Base-by-base conservation (phyloP, 1,284 basidiomycete species). In the Papiliotrema flavescens region DNA sequence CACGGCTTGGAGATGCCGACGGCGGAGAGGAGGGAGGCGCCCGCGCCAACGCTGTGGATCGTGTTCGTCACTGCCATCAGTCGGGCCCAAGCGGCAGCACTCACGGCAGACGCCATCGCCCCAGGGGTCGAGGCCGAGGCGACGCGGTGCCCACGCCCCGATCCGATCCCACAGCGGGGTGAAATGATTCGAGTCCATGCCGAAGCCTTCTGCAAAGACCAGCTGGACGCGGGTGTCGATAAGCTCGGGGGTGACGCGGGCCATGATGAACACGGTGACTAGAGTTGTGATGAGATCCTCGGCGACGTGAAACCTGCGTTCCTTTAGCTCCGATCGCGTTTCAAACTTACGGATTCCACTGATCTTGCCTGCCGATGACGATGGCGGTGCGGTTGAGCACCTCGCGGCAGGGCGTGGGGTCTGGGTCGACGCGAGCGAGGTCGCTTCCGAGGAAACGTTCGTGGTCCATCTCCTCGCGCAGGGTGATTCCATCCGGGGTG, bases 241-340 rank as follows among this genome's bases (percentile, higher is more conserved):
- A 1, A 69, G 55, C 1, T 53, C 57, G 0, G 69, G 68, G 3
- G 58, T 57, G 0, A 62, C 61, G 1, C 56, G 50, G 2, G 56
- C 60, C 2, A 64, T 62, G 34, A 71, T 60, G 51, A 76, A 62
- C 23, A 67, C 43, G 0, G 69, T 64, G 1, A 71, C 67, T 7
- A 74, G 52, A 1, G 71, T 73, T 1, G 71, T 74, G 44, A 76
- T 61, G 11, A 76, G 58, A 57, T 76, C 74, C 49, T 76, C 74
- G 1, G 70, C 67, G 36, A 73, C 70, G 51, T 76, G 74, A 51
- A 74, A 74, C 2, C 70, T 70, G 26, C 15, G 3, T n/a, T n/a
- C n/a, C n/a, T 40, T 51, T 32, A 54, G 47, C 26, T 23, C 9
- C 15, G 15, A 24, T 44, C 3, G 43, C 23, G 26, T 14, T 32